Evolutionary conservation across 495 filamentous ascomycete genomes (phyloP).

Genomic region (Parathielavia hyrcaniae): DNA sequence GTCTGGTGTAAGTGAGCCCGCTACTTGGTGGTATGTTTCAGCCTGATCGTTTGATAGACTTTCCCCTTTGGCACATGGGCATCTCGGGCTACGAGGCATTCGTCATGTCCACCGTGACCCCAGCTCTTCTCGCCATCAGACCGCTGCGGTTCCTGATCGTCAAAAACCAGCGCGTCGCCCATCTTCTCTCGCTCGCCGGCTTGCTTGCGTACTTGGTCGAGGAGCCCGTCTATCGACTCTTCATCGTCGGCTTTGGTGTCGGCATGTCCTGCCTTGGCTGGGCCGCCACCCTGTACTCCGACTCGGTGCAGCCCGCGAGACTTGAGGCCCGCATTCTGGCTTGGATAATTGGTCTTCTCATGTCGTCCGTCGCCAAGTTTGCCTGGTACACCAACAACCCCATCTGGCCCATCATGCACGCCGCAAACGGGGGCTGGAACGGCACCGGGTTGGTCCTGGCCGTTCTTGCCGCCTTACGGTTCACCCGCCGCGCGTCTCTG

Average conservation of each 20-base stretch:
- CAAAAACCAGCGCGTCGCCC: conserved; percentile 60
- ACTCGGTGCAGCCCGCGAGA: conserved; percentile 62
- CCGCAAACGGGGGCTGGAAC: conserved; percentile 87
- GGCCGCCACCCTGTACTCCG: conserved; percentile 71
- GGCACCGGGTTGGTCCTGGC: conserved; percentile 72
- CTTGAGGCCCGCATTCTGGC: conserved; percentile 77
- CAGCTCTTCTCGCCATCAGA: conserved; percentile 68
- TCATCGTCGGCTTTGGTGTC: conserved; percentile 72
- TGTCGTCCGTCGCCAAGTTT: conserved; percentile 86
- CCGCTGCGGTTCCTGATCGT: conserved; percentile 61
- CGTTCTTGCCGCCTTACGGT: conserved; percentile 63
- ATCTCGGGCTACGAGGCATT: conserved; percentile 93
- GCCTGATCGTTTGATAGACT: conserved; percentile 51
- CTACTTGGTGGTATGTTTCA: no score
- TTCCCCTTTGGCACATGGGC: conserved; percentile 99
- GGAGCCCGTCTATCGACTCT: conserved; percentile 69
- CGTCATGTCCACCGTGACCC: conserved; percentile 77
- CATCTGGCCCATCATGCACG: conserved; percentile 90
- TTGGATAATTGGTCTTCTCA: conserved; percentile 74
- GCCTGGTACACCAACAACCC: conserved; percentile 96
- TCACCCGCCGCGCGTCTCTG: conserved; percentile 53
- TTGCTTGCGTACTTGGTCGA: conserved; percentile 73
- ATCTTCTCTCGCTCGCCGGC: conserved; percentile 71
- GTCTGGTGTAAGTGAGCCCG: conserved; percentile 59
- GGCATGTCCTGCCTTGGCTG: conserved; percentile 71